Evolutionary conservation across 805 yeast species (phyloP).

Genomic region (Suhomyces xylopsoci): DNA sequence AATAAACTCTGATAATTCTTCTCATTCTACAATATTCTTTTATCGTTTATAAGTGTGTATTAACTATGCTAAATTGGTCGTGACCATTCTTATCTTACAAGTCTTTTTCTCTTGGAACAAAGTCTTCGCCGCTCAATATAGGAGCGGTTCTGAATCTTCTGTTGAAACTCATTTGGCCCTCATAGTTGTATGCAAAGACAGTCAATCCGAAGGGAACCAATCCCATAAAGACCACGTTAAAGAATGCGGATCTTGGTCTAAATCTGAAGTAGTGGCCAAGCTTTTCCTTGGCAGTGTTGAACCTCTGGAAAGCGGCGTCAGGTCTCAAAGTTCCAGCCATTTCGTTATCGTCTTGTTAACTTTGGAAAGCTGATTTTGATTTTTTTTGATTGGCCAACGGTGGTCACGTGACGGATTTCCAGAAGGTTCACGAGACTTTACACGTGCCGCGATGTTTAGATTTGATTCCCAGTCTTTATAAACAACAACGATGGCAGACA

Average conservation of each 20-base stretch:
- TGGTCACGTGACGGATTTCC: neutral
- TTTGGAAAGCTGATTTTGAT: neutral
- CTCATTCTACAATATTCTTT: neutral
- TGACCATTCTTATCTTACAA: slow-evolving; percentile 21
- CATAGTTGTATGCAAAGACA: slow-evolving; percentile 33
- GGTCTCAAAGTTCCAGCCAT: slow-evolving; percentile 46
- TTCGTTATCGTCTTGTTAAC: neutral
- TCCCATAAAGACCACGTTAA: slow-evolving; percentile 37
- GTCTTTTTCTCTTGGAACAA: slow-evolving; percentile 44
- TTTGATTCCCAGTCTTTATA: neutral
- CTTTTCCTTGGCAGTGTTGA: slow-evolving; percentile 41
- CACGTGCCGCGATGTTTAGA: neutral
- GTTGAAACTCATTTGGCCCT: slow-evolving; percentile 34
- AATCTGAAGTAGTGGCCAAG: slow-evolving; percentile 42
- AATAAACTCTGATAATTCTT: no score
- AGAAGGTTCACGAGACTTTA: neutral
- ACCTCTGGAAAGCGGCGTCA: slow-evolving; percentile 40
- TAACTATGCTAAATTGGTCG: neutral
- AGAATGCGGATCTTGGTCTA: slow-evolving; percentile 35
- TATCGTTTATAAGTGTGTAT: neutral
- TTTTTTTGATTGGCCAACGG: slow-evolving; percentile 8
- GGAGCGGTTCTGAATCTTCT: slow-evolving; percentile 36
- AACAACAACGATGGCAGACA: slow-evolving; percentile 2
- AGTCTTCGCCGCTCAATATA: slow-evolving; percentile 34
- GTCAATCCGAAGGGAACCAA: slow-evolving; percentile 37